A percentile compares a stretch with the other conserved stretches of the same genome.
Evolutionary conservation across 116 monocot genomes (phyloP).

Genomic region (Dioscorea cayenensis): DNA sequence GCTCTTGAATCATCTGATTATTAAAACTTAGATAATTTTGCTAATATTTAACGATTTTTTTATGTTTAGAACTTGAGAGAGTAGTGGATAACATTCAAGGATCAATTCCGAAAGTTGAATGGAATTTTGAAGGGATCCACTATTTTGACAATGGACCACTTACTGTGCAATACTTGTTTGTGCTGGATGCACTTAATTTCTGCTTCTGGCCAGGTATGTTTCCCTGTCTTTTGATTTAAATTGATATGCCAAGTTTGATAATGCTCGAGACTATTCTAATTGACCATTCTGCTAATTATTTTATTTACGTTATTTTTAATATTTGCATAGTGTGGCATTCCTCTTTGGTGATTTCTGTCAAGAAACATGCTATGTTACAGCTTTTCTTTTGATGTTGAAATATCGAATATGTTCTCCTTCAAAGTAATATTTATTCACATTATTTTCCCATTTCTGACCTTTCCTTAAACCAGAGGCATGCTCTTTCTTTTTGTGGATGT

Average conservation of each 20-base stretch:
- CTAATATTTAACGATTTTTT: not conserved
- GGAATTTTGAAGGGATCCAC: conserved; percentile 97
- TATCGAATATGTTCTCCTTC: too few relatives aligned
- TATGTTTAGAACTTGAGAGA: conserved; percentile 60
- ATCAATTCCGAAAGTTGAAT: conserved; percentile 73
- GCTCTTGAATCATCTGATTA: not conserved
- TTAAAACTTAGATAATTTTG: not conserved
- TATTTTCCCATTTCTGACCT: not conserved
- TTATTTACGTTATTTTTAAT: not conserved
- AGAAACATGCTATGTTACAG: too few relatives aligned
- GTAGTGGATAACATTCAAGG: conserved; percentile 62
- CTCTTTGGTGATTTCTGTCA: not conserved
- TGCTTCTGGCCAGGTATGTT: conserved; percentile 92
- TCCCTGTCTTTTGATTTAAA: not conserved
- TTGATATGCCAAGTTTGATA: not conserved
- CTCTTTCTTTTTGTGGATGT: not conserved
- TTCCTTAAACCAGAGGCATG: not conserved
- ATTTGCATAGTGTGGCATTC: not conserved
- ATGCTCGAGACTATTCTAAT: not conserved
- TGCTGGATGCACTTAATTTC: conserved; percentile 90
- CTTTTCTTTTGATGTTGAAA: too few relatives aligned
- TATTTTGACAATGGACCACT: conserved; percentile 94
- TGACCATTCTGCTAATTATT: not conserved
- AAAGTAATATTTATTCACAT: too few relatives aligned
- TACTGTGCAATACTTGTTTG: conserved; percentile 91